Percentiles rank a stretch among this genome's conserved stretches.
Conservation (phyloP, 2,329 filamentous ascomycete species). For the Bimuria novae-zelandiae region DNA sequence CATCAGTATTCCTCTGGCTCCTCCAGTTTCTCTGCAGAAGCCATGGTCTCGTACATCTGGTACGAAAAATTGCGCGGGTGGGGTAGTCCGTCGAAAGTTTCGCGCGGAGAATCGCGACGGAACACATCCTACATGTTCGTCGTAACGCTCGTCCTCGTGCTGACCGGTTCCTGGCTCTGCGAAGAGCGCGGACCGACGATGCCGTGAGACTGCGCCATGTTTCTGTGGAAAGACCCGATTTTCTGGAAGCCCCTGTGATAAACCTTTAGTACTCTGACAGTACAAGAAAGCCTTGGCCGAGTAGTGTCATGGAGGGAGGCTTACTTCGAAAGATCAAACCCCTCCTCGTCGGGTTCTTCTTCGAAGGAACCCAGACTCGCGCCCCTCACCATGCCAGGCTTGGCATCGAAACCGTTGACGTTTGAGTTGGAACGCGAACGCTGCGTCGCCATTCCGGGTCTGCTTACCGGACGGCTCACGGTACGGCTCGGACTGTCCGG, state of each 20-base stretch:
- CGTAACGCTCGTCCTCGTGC: constrained; percentile 26
- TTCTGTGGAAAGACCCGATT: constrained; percentile 53
- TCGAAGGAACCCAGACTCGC: constrained; percentile 42
- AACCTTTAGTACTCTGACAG: not conserved
- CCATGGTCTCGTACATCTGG: not conserved
- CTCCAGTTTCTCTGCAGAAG: not conserved
- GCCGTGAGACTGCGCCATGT: constrained; percentile 38
- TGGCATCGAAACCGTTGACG: constrained; percentile 29
- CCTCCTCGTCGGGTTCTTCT: constrained; percentile 51
- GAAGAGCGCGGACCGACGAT: constrained; percentile 23
- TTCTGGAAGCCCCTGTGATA: constrained; percentile 53
- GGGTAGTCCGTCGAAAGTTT: not conserved
- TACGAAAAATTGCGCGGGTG: not conserved
- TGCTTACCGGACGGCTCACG: constrained; percentile 42
- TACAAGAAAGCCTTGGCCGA: too few species aligned
- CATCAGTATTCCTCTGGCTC: not conserved
- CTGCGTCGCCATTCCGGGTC: constrained; percentile 31
- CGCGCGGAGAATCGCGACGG: too few species aligned
- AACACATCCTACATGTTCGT: constrained; percentile 26
- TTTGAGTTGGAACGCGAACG: constrained; percentile 40
- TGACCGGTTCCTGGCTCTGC: constrained; percentile 7
- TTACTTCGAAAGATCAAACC: constrained; percentile 57
- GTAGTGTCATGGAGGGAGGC: too few species aligned
- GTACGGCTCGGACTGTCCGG: constrained; percentile 43
- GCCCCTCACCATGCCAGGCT: constrained; percentile 40